phyloP scores from a whole-genome alignment of 2,329 filamentous ascomycete genomes.

The Colletotrichum sp. region DNA sequence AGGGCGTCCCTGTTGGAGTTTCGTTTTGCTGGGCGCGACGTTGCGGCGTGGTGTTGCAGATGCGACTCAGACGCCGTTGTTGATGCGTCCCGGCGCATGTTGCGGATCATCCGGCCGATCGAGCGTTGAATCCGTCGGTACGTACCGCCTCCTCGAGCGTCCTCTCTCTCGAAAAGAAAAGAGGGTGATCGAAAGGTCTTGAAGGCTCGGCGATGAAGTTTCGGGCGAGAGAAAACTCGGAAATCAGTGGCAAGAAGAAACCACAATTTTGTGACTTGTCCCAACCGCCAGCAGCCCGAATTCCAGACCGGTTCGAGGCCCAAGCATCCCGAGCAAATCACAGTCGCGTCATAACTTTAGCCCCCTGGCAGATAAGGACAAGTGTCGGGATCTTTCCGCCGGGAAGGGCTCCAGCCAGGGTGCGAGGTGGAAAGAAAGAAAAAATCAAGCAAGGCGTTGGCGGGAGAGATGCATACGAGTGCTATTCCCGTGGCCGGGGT shows the following conservation, averaged over 20 bases:
- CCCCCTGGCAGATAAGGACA: slow-evolving; percentile 1
- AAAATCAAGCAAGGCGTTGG: neutral
- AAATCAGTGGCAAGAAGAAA: slow-evolving; percentile 1
- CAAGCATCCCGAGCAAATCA: neutral
- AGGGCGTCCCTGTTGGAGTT: neutral
- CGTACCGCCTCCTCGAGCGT: neutral
- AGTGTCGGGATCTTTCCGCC: slow-evolving; percentile 10
- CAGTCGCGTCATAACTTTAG: slow-evolving; percentile 1
- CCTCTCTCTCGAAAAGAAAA: neutral
- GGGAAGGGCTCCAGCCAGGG: neutral
- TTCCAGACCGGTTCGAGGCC: neutral
- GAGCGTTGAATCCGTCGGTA: neutral
- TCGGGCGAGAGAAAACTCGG: neutral
- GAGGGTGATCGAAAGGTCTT: neutral
- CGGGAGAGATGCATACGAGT: neutral
- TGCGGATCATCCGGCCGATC: neutral
- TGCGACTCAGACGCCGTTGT: neutral
- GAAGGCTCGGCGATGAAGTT: neutral
- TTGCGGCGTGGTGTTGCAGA: neutral
- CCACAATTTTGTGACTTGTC: neutral
- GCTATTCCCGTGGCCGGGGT: slow-evolving; percentile 1
- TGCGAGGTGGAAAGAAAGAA: neutral
- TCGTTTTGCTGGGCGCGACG: neutral
- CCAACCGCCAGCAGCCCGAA: neutral
- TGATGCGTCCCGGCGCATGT: neutral